Base-by-base conservation (phyloP, 352 stramenopile genomes). In the Globisporangium takayamanum region DNA sequence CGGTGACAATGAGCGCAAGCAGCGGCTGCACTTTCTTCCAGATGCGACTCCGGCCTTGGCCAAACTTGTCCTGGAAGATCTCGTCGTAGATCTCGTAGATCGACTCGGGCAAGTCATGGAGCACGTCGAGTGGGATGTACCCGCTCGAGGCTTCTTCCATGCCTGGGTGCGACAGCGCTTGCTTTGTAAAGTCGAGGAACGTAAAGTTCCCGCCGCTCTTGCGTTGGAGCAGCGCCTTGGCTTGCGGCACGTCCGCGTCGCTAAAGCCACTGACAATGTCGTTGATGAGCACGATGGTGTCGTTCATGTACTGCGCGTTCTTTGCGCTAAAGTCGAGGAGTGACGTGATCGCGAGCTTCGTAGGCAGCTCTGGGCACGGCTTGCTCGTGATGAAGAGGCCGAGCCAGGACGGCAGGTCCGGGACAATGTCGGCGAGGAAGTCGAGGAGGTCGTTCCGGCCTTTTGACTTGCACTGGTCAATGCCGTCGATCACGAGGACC, bases 41-140 rank as follows among this genome's bases (percentile, higher is more conserved):
- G n/a, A 89, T 55, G 22, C 83, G 85, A n/a, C 62, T 79, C 22
- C 72, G 78, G 14, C 79, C 83, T 30, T 85, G 73, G 30, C 85
- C 85, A 53, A 92, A 94, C 67, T 94, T 94, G 62, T 94, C 85
- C 52, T 94, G 79, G 50, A 94, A 94, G 45, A 94, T 92, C 63
- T 91, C 79, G 2, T 76, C 73, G 56, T 87, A 92, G 55, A 94
- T 94, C 47, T 91, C 85, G 62, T 82, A 87, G 30, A 94, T 63
- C 16, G 80, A 84, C 64, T 92, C 73, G 2, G 85, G 85, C 36
- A 94, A 66, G 28, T 94, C 80, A 18, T 88, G 63, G 5, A 92
- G 67, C 10, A 92, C 73, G 11, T 73, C 74, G 2, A 93, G 69
- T 0, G 78, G 70, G 42, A 92, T 74, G 18, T 59, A 60, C 1